A percentile compares a stretch with the other conserved stretches of the same genome.
These are phyloP conservation scores for Selenicereus undatus DNA, from an alignment of 148 eudicot genomes.

Conservation along the genomic window DNA sequence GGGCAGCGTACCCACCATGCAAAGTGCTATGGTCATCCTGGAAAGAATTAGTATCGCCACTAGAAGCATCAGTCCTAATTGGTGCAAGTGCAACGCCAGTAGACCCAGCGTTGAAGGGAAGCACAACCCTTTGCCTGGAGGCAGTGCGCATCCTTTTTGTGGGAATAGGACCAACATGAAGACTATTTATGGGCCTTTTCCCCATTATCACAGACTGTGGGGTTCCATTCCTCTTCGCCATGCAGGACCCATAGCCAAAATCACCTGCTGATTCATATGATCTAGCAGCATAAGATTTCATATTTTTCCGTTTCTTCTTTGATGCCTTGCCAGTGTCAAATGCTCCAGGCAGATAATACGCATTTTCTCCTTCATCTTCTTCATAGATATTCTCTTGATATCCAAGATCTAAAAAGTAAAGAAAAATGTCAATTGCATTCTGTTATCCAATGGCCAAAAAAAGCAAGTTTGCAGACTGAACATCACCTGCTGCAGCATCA, in stretches of 20 bases:
- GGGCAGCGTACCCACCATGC: constrained; percentile 51
- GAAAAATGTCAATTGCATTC: background rate
- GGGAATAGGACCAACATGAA: constrained; percentile 61
- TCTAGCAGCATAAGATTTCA: constrained; percentile 42
- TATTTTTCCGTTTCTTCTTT: constrained; percentile 58
- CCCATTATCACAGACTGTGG: constrained; percentile 43
- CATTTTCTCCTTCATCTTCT: constrained; percentile 78
- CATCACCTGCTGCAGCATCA: constrained; percentile 70
- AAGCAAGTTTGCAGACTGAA: constrained; percentile 1
- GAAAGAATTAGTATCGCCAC: constrained; percentile 86
- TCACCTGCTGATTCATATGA: constrained; percentile 54
- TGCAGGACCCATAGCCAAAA: constrained; percentile 39
- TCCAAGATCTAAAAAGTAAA: constrained; percentile 38
- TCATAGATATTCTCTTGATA: constrained; percentile 63
- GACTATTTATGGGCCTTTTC: constrained; percentile 61
- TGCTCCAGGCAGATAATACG: constrained; percentile 44
- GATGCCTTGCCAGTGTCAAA: constrained; percentile 46
- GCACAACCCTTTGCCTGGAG: constrained; percentile 70
- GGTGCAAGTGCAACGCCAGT: constrained; percentile 51
- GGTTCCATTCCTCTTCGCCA: constrained; percentile 50
- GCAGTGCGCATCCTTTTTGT: constrained; percentile 89
- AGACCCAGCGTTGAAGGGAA: constrained; percentile 58
- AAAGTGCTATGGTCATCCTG: constrained; percentile 80
- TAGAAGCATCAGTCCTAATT: constrained; percentile 70
- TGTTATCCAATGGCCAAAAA: constrained; percentile 14